These are phyloP conservation scores for Penicillium expansum DNA, from an alignment of 2,329 filamentous ascomycete species.

Conservation along the genomic window DNA sequence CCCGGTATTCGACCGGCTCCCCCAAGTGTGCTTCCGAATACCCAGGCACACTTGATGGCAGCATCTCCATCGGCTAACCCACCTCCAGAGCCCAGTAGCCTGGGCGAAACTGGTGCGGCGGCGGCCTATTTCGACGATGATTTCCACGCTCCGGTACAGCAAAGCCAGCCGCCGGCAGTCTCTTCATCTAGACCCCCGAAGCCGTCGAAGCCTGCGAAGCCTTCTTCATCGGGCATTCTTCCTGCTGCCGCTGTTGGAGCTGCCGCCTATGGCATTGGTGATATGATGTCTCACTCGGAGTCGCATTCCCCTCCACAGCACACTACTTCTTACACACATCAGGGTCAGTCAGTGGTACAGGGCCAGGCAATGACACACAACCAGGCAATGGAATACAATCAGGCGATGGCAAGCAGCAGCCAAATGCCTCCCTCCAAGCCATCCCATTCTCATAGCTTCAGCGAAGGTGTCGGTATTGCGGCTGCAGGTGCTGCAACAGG, in stretches of 20 bases:
- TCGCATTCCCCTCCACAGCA: constrained; percentile 16
- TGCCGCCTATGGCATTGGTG: constrained; percentile 45
- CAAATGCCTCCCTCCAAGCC: constrained; percentile 21
- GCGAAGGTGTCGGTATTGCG: constrained; percentile 37
- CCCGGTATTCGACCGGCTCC: constrained; percentile 57
- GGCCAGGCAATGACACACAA: not conserved
- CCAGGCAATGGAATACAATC: not conserved
- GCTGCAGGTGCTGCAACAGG: constrained; percentile 44
- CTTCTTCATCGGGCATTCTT: constrained; percentile 33
- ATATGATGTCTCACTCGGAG: constrained; percentile 26
- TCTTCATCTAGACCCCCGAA: constrained; percentile 26
- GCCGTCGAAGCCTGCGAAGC: constrained; percentile 28
- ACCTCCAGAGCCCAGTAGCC: constrained; percentile 57
- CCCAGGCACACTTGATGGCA: constrained; percentile 56
- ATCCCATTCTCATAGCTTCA: constrained; percentile 32
- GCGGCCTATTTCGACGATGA: constrained; percentile 53
- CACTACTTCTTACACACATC: constrained; percentile 18
- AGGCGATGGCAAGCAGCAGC: constrained; percentile 14
- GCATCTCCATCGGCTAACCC: constrained; percentile 53
- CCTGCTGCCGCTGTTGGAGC: constrained; percentile 29
- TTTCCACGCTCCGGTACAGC: constrained; percentile 15
- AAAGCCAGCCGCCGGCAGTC: constrained; percentile 14
- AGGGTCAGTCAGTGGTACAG: not conserved
- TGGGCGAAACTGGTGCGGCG: constrained; percentile 49
- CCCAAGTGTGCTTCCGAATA: constrained; percentile 54